Base-by-base conservation (phyloP, 306 rosid genomes). In the Carpinus viminea region DNA sequence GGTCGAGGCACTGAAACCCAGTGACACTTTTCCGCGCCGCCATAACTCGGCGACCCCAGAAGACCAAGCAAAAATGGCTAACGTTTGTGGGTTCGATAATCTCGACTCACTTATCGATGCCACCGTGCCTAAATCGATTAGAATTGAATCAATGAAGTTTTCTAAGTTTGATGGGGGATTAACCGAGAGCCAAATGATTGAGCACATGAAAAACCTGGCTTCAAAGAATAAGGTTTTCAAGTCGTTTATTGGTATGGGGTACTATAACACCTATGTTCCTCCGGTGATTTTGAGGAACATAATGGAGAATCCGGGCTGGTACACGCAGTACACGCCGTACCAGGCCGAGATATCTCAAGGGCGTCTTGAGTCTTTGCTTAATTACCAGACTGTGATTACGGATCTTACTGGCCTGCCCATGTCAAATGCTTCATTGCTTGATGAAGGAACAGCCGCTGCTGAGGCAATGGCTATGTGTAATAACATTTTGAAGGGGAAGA, bases 381-480 rank as follows among this genome's bases (percentile, higher is more conserved):
- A 96, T 76, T 96, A 61, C 81, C 99, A 96, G 60, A 96, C 99
- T 17, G 0, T 96, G 78, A 82, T 96, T 60, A 91, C 96, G 7
- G 99, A 96, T 89, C 94, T 96, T 46, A 91, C 99, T 24, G 99
- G 93, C 48, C 87, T 96, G 3, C 99, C 99, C 36, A 96, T 96
- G 99, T 91, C 99, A 4, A 96, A 96, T 83, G 99, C 99, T 73
- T 96, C 99, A 7, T 83, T 96, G 86, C 98, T 96, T 31, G 99
- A 96, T 84, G 99, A 96, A 85, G 99, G 98, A 16, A 93, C 99
- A 62, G 99, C 99, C 1, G 98, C 99, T 0, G 98, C 99, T 1
- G 99, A 96, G 83, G 99, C 99, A 60, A 96, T 96, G 99, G 92
- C 99, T 1, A 96, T 96, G 99, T 93, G 99, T 68, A 93, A 93